Conservation (phyloP, 1,284 basidiomycete species). For the Ustilago trichophora region DNA sequence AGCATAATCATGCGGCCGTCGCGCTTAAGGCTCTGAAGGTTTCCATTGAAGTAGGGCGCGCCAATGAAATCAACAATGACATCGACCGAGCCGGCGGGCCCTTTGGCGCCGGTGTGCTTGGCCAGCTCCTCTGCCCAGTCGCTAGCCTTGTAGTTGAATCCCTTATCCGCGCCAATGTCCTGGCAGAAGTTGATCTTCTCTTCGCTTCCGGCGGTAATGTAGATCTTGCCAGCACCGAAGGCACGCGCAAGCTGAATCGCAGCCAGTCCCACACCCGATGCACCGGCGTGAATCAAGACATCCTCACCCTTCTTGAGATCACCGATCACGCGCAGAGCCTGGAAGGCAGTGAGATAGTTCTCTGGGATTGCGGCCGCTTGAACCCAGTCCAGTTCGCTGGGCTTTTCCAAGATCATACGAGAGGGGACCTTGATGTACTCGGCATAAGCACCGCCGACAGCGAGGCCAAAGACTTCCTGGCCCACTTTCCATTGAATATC, state of each 20-base stretch:
- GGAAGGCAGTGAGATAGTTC: constrained; percentile 62
- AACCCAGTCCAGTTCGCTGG: constrained; percentile 78
- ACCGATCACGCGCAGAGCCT: constrained; percentile 52
- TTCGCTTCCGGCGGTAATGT: constrained; percentile 79
- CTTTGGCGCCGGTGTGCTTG: constrained; percentile 44
- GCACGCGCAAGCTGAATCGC: constrained; percentile 86
- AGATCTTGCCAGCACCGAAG: constrained; percentile 71
- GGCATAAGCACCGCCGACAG: constrained; percentile 80
- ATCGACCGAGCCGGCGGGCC: constrained; percentile 71
- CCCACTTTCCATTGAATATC: constrained; percentile 71
- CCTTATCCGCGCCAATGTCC: constrained; percentile 73
- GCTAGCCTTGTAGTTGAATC: constrained; percentile 85
- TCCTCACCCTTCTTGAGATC: constrained; percentile 74
- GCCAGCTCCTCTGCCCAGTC: constrained; percentile 76
- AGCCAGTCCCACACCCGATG: constrained; percentile 79
- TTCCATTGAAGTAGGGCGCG: constrained; percentile 81
- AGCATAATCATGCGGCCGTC: constrained; percentile 83
- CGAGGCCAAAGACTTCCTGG: constrained; percentile 87
- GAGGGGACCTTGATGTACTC: constrained; percentile 81
- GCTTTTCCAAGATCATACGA: constrained; percentile 80
- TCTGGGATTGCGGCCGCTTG: constrained; percentile 71
- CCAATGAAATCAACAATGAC: constrained; percentile 90
- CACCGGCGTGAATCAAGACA: constrained; percentile 84
- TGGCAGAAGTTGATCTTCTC: constrained; percentile 85
- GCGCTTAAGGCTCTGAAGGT: constrained; percentile 78